These are phyloP conservation scores for Erythrophleum fordii DNA, from an alignment of 306 rosid species.

Conservation along the genomic window DNA sequence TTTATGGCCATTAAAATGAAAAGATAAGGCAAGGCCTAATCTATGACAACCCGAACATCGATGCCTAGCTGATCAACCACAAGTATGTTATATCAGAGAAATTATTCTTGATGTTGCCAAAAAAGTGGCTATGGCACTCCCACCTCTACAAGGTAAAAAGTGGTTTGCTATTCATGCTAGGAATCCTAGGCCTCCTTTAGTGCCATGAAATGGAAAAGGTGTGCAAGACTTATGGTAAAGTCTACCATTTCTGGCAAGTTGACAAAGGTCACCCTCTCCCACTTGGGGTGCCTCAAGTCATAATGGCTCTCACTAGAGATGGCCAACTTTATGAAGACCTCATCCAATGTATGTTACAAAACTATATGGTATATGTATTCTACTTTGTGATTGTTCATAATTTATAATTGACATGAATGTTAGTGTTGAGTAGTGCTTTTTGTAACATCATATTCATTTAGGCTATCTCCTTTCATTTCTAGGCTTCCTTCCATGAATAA, in stretches of 20 bases:
- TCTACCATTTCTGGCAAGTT: constrained; percentile 80
- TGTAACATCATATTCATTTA: too few relatives aligned
- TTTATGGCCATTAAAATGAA: constrained; percentile 68
- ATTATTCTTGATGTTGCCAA: constrained; percentile 66
- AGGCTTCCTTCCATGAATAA: too few relatives aligned
- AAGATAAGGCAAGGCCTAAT: constrained; percentile 82
- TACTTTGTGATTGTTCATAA: too few relatives aligned
- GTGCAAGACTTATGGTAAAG: constrained; percentile 81
- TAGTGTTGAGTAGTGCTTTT: constrained; percentile 51
- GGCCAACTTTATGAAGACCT: constrained; percentile 60
- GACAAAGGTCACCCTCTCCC: constrained; percentile 67
- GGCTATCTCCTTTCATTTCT: too few relatives aligned
- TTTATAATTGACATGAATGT: neutral
- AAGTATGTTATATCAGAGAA: constrained; percentile 67
- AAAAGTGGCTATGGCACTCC: constrained; percentile 80
- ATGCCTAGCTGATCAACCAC: constrained; percentile 58
- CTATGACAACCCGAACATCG: constrained; percentile 51
- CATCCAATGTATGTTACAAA: constrained; percentile 26
- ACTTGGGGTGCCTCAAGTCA: constrained; percentile 68
- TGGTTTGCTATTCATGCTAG: constrained; percentile 62
- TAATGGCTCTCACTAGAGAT: constrained; percentile 82
- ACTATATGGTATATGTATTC: neutral
- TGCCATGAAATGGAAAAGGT: constrained; percentile 63
- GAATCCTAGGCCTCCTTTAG: constrained; percentile 51
- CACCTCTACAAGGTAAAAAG: constrained; percentile 86